Evolutionary conservation across 371 early-diverging fungal genomes (phyloP).

Genomic region (Syncephalastrum racemosum): DNA sequence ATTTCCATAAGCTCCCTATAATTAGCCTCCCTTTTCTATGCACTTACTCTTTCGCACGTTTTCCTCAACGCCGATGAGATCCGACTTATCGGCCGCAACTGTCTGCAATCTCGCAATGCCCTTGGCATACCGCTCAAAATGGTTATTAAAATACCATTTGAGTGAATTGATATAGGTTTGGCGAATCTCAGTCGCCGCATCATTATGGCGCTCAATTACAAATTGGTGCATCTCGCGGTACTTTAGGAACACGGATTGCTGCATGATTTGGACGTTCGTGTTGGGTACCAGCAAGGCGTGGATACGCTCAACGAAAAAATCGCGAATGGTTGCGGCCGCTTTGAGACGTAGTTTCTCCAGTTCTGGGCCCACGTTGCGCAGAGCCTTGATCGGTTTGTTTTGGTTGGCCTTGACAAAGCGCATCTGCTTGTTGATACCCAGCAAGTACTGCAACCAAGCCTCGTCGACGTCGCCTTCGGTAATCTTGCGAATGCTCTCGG

Average conservation of each 20-base stretch:
- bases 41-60: constrained; percentile 53
- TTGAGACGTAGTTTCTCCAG: constrained; percentile 82
- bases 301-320: constrained; percentile 82
- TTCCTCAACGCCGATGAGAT: constrained; percentile 86
- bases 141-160: constrained; percentile 80
- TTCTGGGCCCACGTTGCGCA: constrained; percentile 87
- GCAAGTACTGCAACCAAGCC: constrained; percentile 74
- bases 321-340: constrained; percentile 81
- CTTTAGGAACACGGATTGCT: constrained; percentile 84
- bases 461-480: constrained; percentile 90
- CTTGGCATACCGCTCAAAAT: constrained; percentile 85
- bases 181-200: constrained; percentile 85
- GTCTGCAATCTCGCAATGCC: constrained; percentile 77
- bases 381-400: constrained; percentile 61
- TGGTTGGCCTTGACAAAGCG: constrained; percentile 70
- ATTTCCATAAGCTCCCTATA: not conserved
- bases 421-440: constrained; percentile 84
- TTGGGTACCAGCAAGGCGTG: constrained; percentile 82
- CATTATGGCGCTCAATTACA: constrained; percentile 83
- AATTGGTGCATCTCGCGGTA: constrained; percentile 88
- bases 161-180: constrained; percentile 82
- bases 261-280: constrained; percentile 90
- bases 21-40: not conserved
- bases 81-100: constrained; percentile 74
- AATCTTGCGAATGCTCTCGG: constrained; percentile 80